These are phyloP conservation scores for Cryptococcus amylolentus DNA, from an alignment of 1,284 basidiomycete genomes.

Conservation along the genomic window DNA sequence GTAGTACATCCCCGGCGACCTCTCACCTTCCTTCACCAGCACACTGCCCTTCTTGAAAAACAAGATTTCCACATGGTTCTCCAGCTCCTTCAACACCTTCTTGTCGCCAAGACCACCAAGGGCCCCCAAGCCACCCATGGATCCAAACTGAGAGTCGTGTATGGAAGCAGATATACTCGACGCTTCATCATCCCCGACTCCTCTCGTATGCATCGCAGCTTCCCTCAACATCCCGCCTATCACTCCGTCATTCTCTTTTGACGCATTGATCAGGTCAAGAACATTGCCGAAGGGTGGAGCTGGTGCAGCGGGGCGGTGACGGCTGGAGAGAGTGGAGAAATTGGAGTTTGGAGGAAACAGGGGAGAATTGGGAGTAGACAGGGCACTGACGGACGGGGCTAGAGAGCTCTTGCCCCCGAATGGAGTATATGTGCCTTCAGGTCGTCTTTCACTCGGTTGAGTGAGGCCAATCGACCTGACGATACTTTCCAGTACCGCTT, in stretches of 20 bases:
- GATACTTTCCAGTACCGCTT: slow-evolving; percentile 94
- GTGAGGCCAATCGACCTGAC: slow-evolving; percentile 93
- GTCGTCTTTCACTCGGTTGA: slow-evolving; percentile 60
- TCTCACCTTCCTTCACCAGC: slow-evolving; percentile 85
- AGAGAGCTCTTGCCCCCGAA: slow-evolving; percentile 19
- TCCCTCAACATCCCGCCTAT: slow-evolving; percentile 55
- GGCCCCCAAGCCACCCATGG: background rate
- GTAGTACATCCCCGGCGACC: slow-evolving; percentile 77
- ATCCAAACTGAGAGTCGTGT: slow-evolving; percentile 51
- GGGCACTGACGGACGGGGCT: slow-evolving; percentile 32
- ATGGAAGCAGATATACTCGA: slow-evolving; percentile 55
- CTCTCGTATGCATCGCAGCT: slow-evolving; percentile 65
- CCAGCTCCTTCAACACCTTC: slow-evolving; percentile 60
- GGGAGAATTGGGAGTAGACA: slow-evolving; percentile 44
- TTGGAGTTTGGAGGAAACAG: slow-evolving; percentile 43
- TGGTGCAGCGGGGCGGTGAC: slow-evolving; percentile 30
- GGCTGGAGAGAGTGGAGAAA: slow-evolving; percentile 55
- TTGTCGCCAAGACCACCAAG: slow-evolving; percentile 17
- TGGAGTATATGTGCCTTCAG: slow-evolving; percentile 11
- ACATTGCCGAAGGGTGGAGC: slow-evolving; percentile 71
- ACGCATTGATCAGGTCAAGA: slow-evolving; percentile 61
- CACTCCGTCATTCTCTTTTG: slow-evolving; percentile 52
- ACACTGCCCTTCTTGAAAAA: slow-evolving; percentile 85
- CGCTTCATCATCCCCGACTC: slow-evolving; percentile 58
- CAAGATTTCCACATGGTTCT: slow-evolving; percentile 93